These are phyloP conservation scores for Cystoderma amianthinum DNA, from an alignment of 768 basidiomycete genomes.

Conservation along the genomic window DNA sequence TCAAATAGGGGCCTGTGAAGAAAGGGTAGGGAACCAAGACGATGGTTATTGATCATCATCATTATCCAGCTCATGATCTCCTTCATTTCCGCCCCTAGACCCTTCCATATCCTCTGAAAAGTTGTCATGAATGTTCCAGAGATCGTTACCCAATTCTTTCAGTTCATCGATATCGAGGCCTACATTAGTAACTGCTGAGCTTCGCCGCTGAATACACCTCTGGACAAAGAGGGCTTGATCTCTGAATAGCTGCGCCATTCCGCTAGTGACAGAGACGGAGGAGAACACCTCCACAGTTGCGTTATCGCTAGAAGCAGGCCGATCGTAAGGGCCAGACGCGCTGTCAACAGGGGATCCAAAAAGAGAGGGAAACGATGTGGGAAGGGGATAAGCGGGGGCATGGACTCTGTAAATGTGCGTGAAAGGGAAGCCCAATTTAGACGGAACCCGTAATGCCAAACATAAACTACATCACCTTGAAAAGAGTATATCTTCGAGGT, in stretches of 20 bases:
- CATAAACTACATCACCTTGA: slow-evolving; percentile 25
- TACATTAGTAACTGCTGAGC: slow-evolving; percentile 19
- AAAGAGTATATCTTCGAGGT: slow-evolving; percentile 20
- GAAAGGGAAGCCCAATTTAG: slow-evolving; percentile 6
- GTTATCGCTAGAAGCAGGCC: neutral
- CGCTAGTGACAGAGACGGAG: slow-evolving; percentile 35
- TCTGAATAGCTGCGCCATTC: slow-evolving; percentile 33
- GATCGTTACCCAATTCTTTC: slow-evolving; percentile 43
- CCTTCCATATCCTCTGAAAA: slow-evolving; percentile 17
- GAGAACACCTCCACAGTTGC: slow-evolving; percentile 25
- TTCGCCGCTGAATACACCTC: slow-evolving; percentile 29
- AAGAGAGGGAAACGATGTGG: slow-evolving; percentile 51
- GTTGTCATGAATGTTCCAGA: slow-evolving; percentile 56
- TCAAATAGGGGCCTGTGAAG: too few relatives aligned
- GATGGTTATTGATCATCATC: neutral
- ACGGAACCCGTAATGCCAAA: slow-evolving; percentile 3
- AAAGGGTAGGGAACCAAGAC: neutral
- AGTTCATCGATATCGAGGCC: slow-evolving; percentile 51
- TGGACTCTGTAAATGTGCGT: slow-evolving; percentile 23
- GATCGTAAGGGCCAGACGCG: slow-evolving; percentile 5
- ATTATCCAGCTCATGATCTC: neutral
- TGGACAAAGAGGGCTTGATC: slow-evolving; percentile 48
- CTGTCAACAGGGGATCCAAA: too few relatives aligned
- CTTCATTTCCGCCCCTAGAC: neutral
- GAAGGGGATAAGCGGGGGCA: slow-evolving; percentile 47